Base-by-base conservation (phyloP, 2,329 filamentous ascomycete genomes). In the Fonsecaea pedrosoi region DNA sequence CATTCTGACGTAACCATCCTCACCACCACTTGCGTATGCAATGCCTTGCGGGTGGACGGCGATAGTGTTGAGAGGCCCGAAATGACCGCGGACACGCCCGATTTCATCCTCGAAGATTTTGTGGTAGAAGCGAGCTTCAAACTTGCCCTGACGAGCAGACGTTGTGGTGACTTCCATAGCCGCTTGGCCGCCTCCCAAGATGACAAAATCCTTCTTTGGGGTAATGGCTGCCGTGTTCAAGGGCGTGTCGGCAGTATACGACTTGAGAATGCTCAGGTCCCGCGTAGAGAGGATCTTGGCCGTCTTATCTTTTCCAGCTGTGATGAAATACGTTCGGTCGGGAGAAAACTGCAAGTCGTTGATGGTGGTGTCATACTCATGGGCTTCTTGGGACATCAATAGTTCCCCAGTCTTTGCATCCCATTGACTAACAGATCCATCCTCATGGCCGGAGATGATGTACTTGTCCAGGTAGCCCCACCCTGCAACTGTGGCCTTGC, bases 21-120 rank as follows among this genome's bases (percentile, higher is more conserved):
- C 95, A 82, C 94, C 94, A 74, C 95, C 95, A 77, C 90, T 94
- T 76, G 93, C 94, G 82, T 99, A 99, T 76, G 92, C 89, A 78
- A 91, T 94, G 76, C 95, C 95, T 68, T 90, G 90, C 35, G 95
- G 95, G 81, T 97, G 92, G 66, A 92, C 92, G 57, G 95, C 94
- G 74, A 99, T 92, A 70, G 95, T 97, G 86, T 99, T 97, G 70
- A 97, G 85, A 73, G 91, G 95, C 78, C 95, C 95, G 82, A 99
- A 99, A 82, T 99, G 95, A 71, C 95, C 95, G 78, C 93, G 88
- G 72, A 99, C 95, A 85, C 95, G 90, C 74, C 95, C 95, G 76
- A 98, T 94, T 85, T 99, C 95, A 81, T 99, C 94, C 82, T 97
- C 93, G 79, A 99, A 98, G 79, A 99, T 90, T 87, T 96, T 98